phyloP scores from a whole-genome alignment of 345 rosid species.

The Lagerstroemia speciosa region DNA sequence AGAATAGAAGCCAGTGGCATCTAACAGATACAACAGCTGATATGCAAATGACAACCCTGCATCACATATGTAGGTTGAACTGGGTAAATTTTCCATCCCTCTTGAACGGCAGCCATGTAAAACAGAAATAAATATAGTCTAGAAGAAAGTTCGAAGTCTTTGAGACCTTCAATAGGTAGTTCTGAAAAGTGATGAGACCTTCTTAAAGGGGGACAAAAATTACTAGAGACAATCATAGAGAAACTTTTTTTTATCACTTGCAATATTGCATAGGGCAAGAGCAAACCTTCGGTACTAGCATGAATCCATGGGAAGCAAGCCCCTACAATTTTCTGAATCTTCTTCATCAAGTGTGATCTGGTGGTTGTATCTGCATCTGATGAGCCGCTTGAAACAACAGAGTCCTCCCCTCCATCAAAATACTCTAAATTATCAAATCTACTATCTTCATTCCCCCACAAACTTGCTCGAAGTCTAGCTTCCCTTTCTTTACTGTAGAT shows the following conservation, averaged over 20 bases:
- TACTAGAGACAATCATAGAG: neutral
- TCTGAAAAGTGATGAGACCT: neutral
- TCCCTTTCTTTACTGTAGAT: conserved; percentile 91
- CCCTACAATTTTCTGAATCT: conserved; percentile 62
- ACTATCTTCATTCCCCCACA: conserved; percentile 85
- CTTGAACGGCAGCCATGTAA: neutral
- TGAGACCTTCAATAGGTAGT: conserved; percentile 1
- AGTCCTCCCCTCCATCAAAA: conserved; percentile 32
- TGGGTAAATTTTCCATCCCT: neutral
- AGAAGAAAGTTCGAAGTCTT: neutral
- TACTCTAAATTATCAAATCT: conserved; percentile 45
- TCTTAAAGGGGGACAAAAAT: neutral
- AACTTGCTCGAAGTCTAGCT: conserved; percentile 84
- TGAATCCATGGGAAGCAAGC: conserved; percentile 88
- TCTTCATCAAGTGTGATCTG: conserved; percentile 47
- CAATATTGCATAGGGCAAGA: conserved; percentile 5
- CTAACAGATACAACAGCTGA: conserved; percentile 87
- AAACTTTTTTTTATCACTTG: neutral
- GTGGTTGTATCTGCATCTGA: conserved; percentile 41
- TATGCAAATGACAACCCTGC: conserved; percentile 87
- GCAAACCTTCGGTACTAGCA: conserved; percentile 86
- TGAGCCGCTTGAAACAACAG: conserved; percentile 37
- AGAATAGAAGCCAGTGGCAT: conserved; percentile 94
- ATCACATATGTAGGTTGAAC: conserved; percentile 7
- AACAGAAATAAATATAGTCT: neutral